Conservation (phyloP, 176 grass and related monocot genomes). For the Eremochloa ophiuroides region DNA sequence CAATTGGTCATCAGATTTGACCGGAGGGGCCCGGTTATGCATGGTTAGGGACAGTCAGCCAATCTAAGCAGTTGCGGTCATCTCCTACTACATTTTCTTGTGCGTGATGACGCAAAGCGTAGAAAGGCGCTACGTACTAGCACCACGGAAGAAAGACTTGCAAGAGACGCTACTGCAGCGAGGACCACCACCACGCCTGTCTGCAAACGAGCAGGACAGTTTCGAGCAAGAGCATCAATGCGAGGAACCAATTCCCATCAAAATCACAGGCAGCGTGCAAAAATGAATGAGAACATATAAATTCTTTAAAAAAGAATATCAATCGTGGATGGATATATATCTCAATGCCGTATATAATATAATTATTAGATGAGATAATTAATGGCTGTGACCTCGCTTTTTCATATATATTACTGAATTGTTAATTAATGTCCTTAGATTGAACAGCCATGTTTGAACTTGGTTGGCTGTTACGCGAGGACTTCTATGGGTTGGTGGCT, state of each 20-base stretch:
- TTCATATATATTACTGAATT: not conserved
- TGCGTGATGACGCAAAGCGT: conserved; percentile 2
- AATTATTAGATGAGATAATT: not conserved
- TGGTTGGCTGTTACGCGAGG: no score
- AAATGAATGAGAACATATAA: not conserved
- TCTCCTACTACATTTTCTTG: conserved; percentile 14
- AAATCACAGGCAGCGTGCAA: not conserved
- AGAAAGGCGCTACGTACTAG: not conserved
- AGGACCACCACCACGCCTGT: conserved; percentile 21
- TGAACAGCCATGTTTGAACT: no score
- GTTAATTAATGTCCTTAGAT: not conserved
- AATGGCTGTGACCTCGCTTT: not conserved
- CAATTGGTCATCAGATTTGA: not conserved
- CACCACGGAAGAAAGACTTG: conserved; percentile 4
- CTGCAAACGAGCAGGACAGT: not conserved
- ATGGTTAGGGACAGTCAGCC: not conserved
- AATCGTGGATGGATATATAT: not conserved
- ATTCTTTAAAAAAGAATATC: not conserved
- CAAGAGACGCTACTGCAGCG: conserved; percentile 11
- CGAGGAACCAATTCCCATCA: not conserved
- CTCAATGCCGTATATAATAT: not conserved
- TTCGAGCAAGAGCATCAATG: conserved; percentile 14
- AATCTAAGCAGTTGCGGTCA: not conserved
- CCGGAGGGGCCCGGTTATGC: not conserved
- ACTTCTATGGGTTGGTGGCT: no score